phyloP scores from a whole-genome alignment of 768 basidiomycete genomes.

The Pulveroboletus frians region DNA sequence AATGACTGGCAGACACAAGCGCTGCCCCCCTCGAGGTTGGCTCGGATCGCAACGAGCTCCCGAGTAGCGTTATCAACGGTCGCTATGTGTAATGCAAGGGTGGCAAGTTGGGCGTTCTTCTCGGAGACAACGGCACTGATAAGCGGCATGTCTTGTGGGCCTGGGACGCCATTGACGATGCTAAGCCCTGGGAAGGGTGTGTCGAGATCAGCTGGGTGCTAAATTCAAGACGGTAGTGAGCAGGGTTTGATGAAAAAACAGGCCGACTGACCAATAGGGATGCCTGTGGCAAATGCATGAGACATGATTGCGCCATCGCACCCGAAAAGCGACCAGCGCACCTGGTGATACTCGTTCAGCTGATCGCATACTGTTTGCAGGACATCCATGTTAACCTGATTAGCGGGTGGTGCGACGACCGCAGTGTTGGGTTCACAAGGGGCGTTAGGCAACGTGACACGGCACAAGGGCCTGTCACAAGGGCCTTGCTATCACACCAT shows the following conservation, averaged over 20 bases:
- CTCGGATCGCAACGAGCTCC: constrained; percentile 16
- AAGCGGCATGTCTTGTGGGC: constrained; percentile 8
- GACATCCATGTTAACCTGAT: constrained; percentile 12
- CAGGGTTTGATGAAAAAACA: background rate
- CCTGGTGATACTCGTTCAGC: constrained; percentile 21
- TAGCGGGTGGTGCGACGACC: background rate
- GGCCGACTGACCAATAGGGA: constrained; percentile 18
- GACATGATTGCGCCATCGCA: constrained; percentile 32
- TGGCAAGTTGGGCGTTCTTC: constrained; percentile 18
- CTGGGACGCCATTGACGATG: constrained; percentile 8
- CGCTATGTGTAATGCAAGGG: constrained; percentile 17
- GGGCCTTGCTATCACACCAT: too few relatives aligned
- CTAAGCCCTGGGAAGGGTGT: constrained; percentile 13
- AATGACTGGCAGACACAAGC: constrained; percentile 19
- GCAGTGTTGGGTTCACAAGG: constrained; percentile 2
- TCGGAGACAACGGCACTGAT: constrained; percentile 21
- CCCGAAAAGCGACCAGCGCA: constrained; percentile 7
- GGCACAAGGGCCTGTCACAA: constrained; percentile 9
- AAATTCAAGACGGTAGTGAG: background rate
- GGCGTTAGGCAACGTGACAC: background rate
- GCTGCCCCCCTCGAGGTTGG: constrained; percentile 16
- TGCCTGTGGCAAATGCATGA: constrained; percentile 20
- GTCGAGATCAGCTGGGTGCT: constrained; percentile 15
- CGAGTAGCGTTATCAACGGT: constrained; percentile 14
- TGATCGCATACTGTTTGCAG: constrained; percentile 13